Base-by-base conservation (phyloP, 345 rosid genomes). In the Linum tenue region DNA sequence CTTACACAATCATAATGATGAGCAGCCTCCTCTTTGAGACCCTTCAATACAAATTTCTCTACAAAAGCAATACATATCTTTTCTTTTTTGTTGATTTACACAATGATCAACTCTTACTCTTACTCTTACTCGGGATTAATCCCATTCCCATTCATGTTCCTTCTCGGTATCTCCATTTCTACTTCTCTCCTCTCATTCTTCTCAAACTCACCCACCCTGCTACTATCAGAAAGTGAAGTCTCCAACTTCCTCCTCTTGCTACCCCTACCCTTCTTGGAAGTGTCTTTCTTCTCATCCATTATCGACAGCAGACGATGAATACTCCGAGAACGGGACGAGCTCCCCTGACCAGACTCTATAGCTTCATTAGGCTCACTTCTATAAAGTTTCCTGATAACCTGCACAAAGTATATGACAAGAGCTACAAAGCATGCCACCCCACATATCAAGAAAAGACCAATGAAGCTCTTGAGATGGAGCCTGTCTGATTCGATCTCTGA, bases 401-500 rank as follows among this genome's bases (percentile, higher is more conserved):
- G 85, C 70, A 70, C 22, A 70, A 86, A 88, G 76, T 86, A 79
- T 62, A 88, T 69, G 31, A 84, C 42, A 37, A 90, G 91, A 55
- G 99, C 83, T 43, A 88, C 10, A 56, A 88, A 64, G 64, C 99
- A 94, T 51, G 85, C 90, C 63, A 90, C 51, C 7, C 95, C 99
- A 50, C 89, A 84, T 1, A 94, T 75, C 58, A 94, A 85, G 68
- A 84, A 90, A 42, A 94, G 86, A 3, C 97, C 99, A 87, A 96
- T 83, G 66, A 94, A 94, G 79, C 97, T 90, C 59, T 73, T 78
- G 1, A 90, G 81, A 64, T 88, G 83, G 70, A 94, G 96, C 65
- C 81, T 76, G 73, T 84, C 79, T 41, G 97, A 85, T 65, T 90
- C 97, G 5, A 88, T 55, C 80, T 85, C 89, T 0, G 88, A 68